These are phyloP conservation scores for Colletotrichum sp. DNA, from an alignment of 2,329 filamentous ascomycete genomes.

Conservation along the genomic window DNA sequence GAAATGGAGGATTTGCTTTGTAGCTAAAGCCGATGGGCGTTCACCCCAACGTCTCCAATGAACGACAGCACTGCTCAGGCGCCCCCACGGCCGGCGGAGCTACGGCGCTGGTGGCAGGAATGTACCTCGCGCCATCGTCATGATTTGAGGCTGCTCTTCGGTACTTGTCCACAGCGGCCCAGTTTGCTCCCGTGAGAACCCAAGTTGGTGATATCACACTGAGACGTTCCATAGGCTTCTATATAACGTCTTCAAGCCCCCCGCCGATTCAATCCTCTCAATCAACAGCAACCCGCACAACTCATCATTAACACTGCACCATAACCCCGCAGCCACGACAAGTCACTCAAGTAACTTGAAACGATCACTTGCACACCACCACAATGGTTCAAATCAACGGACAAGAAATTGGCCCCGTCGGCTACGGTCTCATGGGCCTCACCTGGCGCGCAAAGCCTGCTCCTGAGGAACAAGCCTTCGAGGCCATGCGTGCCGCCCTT, in stretches of 20 bases:
- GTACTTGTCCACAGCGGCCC: not conserved
- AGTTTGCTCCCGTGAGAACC: not conserved
- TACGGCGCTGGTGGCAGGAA: not conserved
- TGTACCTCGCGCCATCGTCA: not conserved
- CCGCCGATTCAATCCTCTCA: not conserved
- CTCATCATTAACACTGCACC: not conserved
- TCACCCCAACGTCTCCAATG: not conserved
- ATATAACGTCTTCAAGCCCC: not conserved
- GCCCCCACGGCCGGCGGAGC: not conserved
- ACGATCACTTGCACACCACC: not conserved
- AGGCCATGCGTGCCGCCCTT: conserved; percentile 60
- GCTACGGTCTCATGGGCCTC: conserved; percentile 60
- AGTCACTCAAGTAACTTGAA: not conserved
- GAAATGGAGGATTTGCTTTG: not conserved
- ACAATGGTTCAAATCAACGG: conserved; percentile 41
- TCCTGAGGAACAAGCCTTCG: conserved; percentile 54
- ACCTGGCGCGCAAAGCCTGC: conserved; percentile 45
- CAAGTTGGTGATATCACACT: not conserved
- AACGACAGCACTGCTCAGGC: not conserved
- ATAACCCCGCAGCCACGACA: not conserved
- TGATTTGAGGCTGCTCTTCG: not conserved
- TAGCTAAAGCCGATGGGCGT: conserved; percentile 6
- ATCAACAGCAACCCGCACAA: not conserved
- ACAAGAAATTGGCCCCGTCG: conserved; percentile 53
- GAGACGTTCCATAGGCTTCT: not conserved